Base-by-base conservation (phyloP, 2,329 filamentous ascomycete genomes). In the Aspergillus glaucus region DNA sequence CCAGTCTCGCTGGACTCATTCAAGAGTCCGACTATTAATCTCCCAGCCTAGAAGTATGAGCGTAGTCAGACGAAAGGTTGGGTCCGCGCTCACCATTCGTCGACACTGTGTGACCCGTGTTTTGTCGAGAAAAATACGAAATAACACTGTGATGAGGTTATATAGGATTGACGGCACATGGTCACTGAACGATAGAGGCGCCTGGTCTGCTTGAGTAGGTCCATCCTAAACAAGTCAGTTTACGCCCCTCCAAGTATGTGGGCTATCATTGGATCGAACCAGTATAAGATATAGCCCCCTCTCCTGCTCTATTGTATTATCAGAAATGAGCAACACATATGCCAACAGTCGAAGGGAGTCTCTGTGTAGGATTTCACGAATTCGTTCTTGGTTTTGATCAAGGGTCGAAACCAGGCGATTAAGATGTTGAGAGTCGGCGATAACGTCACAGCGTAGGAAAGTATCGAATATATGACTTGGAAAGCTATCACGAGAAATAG, bases 21-120 rank as follows among this genome's bases (percentile, higher is more conserved):
- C 3, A 61, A 21, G 17, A 60, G 28, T 45, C 64, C 61, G 14
- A 56, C 44, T 4, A 64, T 40, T 14, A 58, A 44, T 40, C 60
- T 62, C 1, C 61, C 62, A 17, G 54, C 52, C 62, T 65, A 22
- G 22, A 34, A 30, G 26, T 10, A 14, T 59, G 22, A 60, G 55
- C 24, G n/a, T 12, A 30, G 26, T 43, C 30, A 37, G 15, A 37
- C 12, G 39, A n/a, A 24, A 4, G 24, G 15, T 14, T 19, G 7
- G 9, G 12, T 7, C 10, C 10, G n/a, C 3, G 15, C 10, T 43
- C 53, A 64, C 60, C 52, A 58, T 50, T 56, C 55, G 56, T 37
- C 49, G 49, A 10, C 45, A 17, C 12, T 17, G 15, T 17, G 36
- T 36, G 15, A 39, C 28, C 6, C 15, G 45, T 4, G n/a, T 21